Conservation (phyloP, 139 green algal genomes). For the Pleodorina starrii region DNA sequence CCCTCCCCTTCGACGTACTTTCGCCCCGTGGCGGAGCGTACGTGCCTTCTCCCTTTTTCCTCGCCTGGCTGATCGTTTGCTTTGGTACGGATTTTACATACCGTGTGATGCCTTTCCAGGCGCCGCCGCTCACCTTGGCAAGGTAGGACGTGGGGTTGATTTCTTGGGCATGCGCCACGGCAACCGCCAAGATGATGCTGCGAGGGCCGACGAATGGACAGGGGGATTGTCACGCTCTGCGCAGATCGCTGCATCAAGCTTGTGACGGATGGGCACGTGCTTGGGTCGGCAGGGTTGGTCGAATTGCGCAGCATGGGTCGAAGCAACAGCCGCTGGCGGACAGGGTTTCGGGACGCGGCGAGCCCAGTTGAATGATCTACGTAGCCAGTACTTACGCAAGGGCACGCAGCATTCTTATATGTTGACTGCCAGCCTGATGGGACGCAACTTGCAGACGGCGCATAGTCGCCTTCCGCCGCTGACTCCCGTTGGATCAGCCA, state of each 20-base stretch:
- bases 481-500: background rate
- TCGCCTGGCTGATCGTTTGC: too few species aligned
- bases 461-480: background rate
- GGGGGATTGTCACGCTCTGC: too few species aligned
- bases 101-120: too few species aligned
- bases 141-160: slow-evolving; percentile 17
- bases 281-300: background rate
- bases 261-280: too few species aligned
- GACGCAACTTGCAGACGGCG: background rate
- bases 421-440: background rate
- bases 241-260: too few species aligned
- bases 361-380: background rate
- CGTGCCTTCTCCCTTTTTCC: too few species aligned
- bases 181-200: background rate
- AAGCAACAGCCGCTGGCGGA: slow-evolving; percentile 6
- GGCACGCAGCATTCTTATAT: background rate
- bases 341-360: too few species aligned
- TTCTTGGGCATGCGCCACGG: background rate
- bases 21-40: too few species aligned
- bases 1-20: too few species aligned
- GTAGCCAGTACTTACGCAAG: background rate
- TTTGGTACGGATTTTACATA: too few species aligned
- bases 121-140: background rate
- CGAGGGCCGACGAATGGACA: background rate
- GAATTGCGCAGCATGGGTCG: background rate